phyloP scores from a whole-genome alignment of 1,139 yeast species.

The Taphrina betulina region DNA sequence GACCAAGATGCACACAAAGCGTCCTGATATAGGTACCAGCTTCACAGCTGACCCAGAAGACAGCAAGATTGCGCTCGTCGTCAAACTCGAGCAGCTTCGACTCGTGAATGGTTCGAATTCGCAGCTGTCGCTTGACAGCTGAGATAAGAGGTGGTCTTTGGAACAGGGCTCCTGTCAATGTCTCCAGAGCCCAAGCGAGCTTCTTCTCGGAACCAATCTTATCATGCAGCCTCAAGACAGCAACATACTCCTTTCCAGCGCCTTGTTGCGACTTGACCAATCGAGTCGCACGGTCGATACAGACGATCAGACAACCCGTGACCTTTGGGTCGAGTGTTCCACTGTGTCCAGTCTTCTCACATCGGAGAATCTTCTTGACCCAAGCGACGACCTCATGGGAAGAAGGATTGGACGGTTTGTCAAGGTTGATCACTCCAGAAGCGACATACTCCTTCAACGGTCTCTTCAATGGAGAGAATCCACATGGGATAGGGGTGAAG shows the following conservation, averaged over 20 bases:
- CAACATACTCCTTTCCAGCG: constrained; percentile 99
- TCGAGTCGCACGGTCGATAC: constrained; percentile 97
- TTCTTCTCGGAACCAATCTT: constrained; percentile 88
- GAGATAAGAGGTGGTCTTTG: constrained; percentile 99
- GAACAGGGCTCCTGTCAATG: constrained; percentile 95
- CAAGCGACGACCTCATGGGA: constrained; percentile 86
- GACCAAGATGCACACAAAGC: constrained; percentile 96
- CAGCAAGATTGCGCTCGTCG: constrained; percentile 94
- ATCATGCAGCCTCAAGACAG: constrained; percentile 94
- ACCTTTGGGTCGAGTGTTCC: constrained; percentile 99
- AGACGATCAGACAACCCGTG: constrained; percentile 95
- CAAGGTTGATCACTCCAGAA: constrained; percentile 94
- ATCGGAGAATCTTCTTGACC: constrained; percentile 89
- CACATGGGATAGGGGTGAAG: constrained; percentile 49
- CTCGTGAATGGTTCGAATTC: constrained; percentile 97
- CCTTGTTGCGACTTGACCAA: constrained; percentile 98
- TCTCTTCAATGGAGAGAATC: constrained; percentile 91
- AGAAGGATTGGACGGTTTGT: constrained; percentile 96
- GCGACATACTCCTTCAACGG: constrained; percentile 85
- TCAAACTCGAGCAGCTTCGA: constrained; percentile 94
- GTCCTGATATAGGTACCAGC: constrained; percentile 99
- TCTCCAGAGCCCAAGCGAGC: constrained; percentile 82
- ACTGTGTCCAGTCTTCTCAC: constrained; percentile 95
- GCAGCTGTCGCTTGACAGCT: constrained; percentile 97
- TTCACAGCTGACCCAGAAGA: constrained; percentile 99